These are phyloP conservation scores for Bryoglossum gracile DNA, from an alignment of 495 filamentous ascomycete genomes.

Conservation along the genomic window DNA sequence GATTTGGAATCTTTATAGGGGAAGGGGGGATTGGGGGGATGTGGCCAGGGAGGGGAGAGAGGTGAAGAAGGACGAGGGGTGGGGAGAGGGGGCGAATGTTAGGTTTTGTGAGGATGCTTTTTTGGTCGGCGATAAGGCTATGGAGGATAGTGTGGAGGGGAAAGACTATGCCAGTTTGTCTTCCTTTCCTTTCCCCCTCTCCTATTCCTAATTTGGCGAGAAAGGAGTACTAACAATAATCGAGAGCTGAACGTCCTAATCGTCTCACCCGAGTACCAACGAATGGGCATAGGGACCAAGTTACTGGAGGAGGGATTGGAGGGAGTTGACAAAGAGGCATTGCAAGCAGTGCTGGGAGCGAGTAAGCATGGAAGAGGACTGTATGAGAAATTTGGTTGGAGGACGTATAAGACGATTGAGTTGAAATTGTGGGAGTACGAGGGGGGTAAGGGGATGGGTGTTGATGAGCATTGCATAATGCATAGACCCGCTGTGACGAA, in stretches of 20 bases:
- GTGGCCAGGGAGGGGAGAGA: background rate
- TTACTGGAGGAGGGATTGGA: slow-evolving; percentile 16
- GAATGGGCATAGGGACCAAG: slow-evolving; percentile 17
- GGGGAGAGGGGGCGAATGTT: slow-evolving; percentile 10
- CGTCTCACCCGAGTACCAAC: slow-evolving; percentile 14
- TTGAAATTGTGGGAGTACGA: slow-evolving; percentile 23
- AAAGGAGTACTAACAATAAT: background rate
- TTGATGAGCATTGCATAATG: slow-evolving; percentile 19
- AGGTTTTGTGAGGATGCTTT: slow-evolving; percentile 19
- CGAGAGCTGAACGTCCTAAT: slow-evolving; percentile 15
- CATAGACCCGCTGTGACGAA: slow-evolving; percentile 15
- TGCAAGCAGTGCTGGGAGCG: slow-evolving; percentile 21
- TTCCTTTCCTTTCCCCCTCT: background rate
- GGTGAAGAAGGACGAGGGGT: background rate
- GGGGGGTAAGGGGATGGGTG: slow-evolving; percentile 20
- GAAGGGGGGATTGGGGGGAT: background rate
- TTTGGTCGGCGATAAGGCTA: slow-evolving; percentile 13
- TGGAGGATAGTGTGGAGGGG: slow-evolving; percentile 7
- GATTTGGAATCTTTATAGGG: background rate
- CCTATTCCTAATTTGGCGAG: background rate
- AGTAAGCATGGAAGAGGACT: slow-evolving; percentile 9
- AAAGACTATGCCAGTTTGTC: slow-evolving; percentile 21
- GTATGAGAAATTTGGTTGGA: slow-evolving; percentile 21
- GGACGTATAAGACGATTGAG: slow-evolving; percentile 4
- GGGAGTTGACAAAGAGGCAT: slow-evolving; percentile 10